Conservation (phyloP, 495 filamentous ascomycete species). For the Sphaerosporella brunnea region DNA sequence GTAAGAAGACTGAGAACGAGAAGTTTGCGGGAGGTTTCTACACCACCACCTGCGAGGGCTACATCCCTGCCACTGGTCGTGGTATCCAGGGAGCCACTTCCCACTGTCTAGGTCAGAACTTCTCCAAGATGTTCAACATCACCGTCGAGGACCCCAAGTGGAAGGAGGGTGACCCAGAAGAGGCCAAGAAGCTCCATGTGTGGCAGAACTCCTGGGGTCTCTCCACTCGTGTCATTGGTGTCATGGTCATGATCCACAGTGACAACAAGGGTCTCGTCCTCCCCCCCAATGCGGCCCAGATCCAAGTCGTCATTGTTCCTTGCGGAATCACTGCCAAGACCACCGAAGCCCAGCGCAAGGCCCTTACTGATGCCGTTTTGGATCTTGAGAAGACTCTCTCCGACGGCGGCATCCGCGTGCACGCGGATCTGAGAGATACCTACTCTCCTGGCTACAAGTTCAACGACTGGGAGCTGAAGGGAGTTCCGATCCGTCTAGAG, state of each 20-base stretch:
- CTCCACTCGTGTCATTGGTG: slow-evolving; percentile 83
- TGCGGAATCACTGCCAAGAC: slow-evolving; percentile 82
- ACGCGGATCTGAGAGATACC: slow-evolving; percentile 62
- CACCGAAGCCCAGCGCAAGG: slow-evolving; percentile 52
- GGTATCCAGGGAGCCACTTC: slow-evolving; percentile 93
- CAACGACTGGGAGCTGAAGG: slow-evolving; percentile 92
- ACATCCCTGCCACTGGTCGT: slow-evolving; percentile 81
- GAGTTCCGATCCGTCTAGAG: slow-evolving; percentile 81
- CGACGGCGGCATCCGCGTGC: slow-evolving; percentile 47
- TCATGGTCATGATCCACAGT: slow-evolving; percentile 95
- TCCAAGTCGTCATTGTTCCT: slow-evolving; percentile 75
- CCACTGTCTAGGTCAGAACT: slow-evolving; percentile 90
- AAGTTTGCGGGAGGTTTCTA: slow-evolving; percentile 93
- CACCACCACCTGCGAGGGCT: slow-evolving; percentile 88
- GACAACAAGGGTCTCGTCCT: slow-evolving; percentile 88
- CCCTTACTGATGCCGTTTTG: slow-evolving; percentile 53
- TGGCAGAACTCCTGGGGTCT: slow-evolving; percentile 99
- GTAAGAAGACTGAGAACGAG: slow-evolving; percentile 82
- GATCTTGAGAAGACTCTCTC: slow-evolving; percentile 45
- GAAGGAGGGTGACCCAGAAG: slow-evolving; percentile 46
- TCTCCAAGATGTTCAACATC: slow-evolving; percentile 96
- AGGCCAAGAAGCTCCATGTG: slow-evolving; percentile 51
- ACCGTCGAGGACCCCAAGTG: slow-evolving; percentile 76
- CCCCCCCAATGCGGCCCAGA: slow-evolving; percentile 65
- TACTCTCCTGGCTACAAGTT: slow-evolving; percentile 95